These are phyloP conservation scores for Thelonectria olida DNA, from an alignment of 2,329 filamentous ascomycete genomes.

Conservation along the genomic window DNA sequence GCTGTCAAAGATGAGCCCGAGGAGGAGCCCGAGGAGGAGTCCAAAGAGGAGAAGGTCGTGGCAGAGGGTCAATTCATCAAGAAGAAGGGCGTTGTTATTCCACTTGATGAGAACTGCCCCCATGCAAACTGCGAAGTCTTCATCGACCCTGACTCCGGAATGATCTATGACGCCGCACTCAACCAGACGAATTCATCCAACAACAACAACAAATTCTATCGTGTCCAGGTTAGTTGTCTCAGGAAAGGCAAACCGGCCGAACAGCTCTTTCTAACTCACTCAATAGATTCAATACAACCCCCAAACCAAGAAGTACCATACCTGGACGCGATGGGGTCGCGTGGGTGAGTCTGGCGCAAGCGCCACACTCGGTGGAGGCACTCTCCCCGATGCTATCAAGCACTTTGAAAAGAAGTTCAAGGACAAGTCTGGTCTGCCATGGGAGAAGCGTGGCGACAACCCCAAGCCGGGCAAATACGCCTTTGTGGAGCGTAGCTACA, in stretches of 20 bases:
- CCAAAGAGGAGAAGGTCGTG: slow-evolving; percentile 46
- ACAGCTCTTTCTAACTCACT: slow-evolving; percentile 14
- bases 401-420: slow-evolving; percentile 71
- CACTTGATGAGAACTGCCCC: slow-evolving; percentile 58
- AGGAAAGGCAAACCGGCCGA: neutral
- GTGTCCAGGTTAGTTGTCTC: slow-evolving; percentile 65
- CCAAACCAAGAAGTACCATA: slow-evolving; percentile 55
- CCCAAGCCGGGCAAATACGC: slow-evolving; percentile 78
- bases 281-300: slow-evolving; percentile 54
- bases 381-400: slow-evolving; percentile 54
- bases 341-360: slow-evolving; percentile 70
- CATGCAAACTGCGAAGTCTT: slow-evolving; percentile 63
- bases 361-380: slow-evolving; percentile 53
- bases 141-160: slow-evolving; percentile 66
- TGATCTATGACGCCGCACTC: slow-evolving; percentile 81
- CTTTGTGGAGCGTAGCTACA: slow-evolving; percentile 82
- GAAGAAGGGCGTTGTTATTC: slow-evolving; percentile 56
- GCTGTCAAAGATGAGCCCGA: slow-evolving; percentile 32
- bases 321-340: slow-evolving; percentile 84
- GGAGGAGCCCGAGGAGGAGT: slow-evolving; percentile 37
- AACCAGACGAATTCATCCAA: slow-evolving; percentile 77
- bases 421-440: slow-evolving; percentile 66
- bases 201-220: slow-evolving; percentile 89
- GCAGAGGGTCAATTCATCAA: slow-evolving; percentile 58
- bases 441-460: slow-evolving; percentile 60